Percentiles rank a stretch among this genome's conserved stretches.
Evolutionary conservation across 768 basidiomycete species (phyloP).

Genomic region (Russula sp.): DNA sequence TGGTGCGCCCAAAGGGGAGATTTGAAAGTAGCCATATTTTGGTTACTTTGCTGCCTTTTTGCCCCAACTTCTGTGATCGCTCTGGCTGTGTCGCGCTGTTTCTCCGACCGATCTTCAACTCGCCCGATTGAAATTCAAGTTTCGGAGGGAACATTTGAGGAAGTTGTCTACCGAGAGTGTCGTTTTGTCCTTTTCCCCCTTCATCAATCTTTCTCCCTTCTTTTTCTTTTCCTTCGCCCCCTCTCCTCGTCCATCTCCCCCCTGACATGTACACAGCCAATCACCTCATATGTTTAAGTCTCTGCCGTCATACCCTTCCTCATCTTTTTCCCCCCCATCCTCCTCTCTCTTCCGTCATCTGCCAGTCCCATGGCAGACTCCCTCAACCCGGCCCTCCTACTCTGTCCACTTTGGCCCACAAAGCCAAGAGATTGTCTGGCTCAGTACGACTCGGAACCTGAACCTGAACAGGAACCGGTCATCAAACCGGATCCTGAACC

Average conservation of each 20-base stretch:
- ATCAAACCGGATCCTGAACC: conserved; percentile 15
- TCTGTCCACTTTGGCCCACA: conserved; percentile 11
- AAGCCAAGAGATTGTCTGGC: not conserved
- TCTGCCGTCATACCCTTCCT: conserved; percentile 1
- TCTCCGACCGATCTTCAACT: conserved; percentile 16
- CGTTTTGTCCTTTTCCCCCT: not conserved
- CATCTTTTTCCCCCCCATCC: not conserved
- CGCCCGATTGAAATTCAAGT: conserved; percentile 7
- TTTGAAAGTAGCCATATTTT: conserved; percentile 23
- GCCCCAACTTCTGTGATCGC: conserved; percentile 21
- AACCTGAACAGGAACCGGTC: conserved; percentile 6
- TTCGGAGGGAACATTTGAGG: conserved; percentile 18
- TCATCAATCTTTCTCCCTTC: conserved; percentile 1
- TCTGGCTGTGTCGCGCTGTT: conserved; percentile 9
- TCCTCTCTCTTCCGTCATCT: not conserved
- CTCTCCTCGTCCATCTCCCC: not conserved
- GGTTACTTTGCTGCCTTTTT: conserved; percentile 18
- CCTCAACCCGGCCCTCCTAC: conserved; percentile 8
- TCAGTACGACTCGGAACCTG: conserved; percentile 11
- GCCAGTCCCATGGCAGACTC: conserved; percentile 14
- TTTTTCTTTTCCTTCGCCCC: not conserved
- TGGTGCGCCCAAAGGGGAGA: conserved; percentile 18
- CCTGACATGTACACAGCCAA: conserved; percentile 26
- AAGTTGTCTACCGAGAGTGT: conserved; percentile 17
- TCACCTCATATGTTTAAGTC: conserved; percentile 21